Evolutionary conservation across 2,329 filamentous ascomycete genomes (phyloP).

Genomic region (Fusarium succisae): DNA sequence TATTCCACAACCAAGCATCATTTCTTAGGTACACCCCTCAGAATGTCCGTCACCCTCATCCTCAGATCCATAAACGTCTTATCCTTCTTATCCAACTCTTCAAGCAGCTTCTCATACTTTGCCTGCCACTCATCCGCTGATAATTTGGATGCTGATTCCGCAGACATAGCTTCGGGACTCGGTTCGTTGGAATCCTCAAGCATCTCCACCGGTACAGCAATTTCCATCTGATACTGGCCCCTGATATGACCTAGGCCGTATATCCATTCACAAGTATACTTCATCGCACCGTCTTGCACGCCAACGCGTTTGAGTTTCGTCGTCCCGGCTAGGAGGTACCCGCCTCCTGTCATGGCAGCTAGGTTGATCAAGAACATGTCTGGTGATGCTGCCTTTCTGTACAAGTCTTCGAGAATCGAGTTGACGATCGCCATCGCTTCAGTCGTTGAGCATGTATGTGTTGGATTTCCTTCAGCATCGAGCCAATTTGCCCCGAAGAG

Average conservation of each 20-base stretch:
- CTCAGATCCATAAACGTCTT: slow-evolving; percentile 58
- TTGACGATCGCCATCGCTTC: slow-evolving; percentile 65
- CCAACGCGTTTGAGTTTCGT: slow-evolving; percentile 56
- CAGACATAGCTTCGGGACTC: slow-evolving; percentile 23
- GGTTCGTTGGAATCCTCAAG: slow-evolving; percentile 49
- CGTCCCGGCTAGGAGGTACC: slow-evolving; percentile 57
- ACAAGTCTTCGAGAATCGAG: slow-evolving; percentile 62
- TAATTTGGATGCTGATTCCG: slow-evolving; percentile 25
- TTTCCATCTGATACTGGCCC: slow-evolving; percentile 63
- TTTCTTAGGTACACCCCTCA: slow-evolving; percentile 38
- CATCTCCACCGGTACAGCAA: slow-evolving; percentile 55
- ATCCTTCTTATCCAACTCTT: slow-evolving; percentile 67
- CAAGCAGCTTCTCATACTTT: slow-evolving; percentile 67
- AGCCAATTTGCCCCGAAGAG: slow-evolving; percentile 62
- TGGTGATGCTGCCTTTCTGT: slow-evolving; percentile 59
- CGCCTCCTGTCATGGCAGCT: slow-evolving; percentile 64
- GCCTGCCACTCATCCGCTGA: slow-evolving; percentile 58
- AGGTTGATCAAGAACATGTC: slow-evolving; percentile 69
- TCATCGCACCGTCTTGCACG: slow-evolving; percentile 51
- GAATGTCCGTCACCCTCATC: slow-evolving; percentile 53
- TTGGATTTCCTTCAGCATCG: slow-evolving; percentile 56
- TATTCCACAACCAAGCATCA: slow-evolving; percentile 27
- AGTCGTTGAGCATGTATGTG: slow-evolving; percentile 57
- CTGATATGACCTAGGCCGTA: slow-evolving; percentile 63
- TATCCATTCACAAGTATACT: slow-evolving; percentile 65